A percentile compares a stretch with the other conserved stretches of the same genome.
Evolutionary conservation across 352 stramenopile species (phyloP).

Genomic region (Phytophthora sansomeana): DNA sequence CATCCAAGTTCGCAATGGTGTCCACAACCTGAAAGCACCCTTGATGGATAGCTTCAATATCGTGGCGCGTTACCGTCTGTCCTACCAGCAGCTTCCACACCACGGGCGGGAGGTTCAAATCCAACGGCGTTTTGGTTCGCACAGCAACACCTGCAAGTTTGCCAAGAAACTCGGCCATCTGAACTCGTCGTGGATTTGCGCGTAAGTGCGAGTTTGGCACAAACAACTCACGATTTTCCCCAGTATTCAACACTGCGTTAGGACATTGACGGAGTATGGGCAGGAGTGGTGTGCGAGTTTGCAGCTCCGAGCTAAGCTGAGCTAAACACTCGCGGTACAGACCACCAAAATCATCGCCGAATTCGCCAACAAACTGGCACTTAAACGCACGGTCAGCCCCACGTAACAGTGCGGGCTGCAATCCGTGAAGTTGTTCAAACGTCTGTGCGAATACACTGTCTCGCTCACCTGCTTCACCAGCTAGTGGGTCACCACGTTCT

Average conservation of each 20-base stretch:
- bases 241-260: slow-evolving; percentile 86
- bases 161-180: slow-evolving; percentile 95
- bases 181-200: slow-evolving; percentile 56
- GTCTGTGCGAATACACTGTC: slow-evolving; percentile 89
- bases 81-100: slow-evolving; percentile 95
- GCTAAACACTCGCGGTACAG: slow-evolving; percentile 91
- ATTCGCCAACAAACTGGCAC: slow-evolving; percentile 92
- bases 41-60: slow-evolving; percentile 88
- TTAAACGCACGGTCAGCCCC: slow-evolving; percentile 91
- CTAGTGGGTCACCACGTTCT: slow-evolving; percentile 31
- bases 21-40: slow-evolving; percentile 91
- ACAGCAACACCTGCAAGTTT: slow-evolving; percentile 95
- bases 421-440: slow-evolving; percentile 85
- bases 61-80: slow-evolving; percentile 73
- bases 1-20: slow-evolving; percentile 85
- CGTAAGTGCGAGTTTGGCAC: slow-evolving; percentile 77
- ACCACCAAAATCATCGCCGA: slow-evolving; percentile 91
- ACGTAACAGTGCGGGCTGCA: slow-evolving; percentile 87
- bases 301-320: slow-evolving; percentile 89
- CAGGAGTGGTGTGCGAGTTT: slow-evolving; percentile 74
- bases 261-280: slow-evolving; percentile 89
- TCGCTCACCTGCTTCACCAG: slow-evolving; percentile 50
- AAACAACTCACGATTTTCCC: slow-evolving; percentile 91
- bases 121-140: slow-evolving; percentile 93
- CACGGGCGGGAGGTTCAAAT: slow-evolving; percentile 91